Base-by-base conservation (phyloP, 306 rosid genomes). In the Vicia faba region DNA sequence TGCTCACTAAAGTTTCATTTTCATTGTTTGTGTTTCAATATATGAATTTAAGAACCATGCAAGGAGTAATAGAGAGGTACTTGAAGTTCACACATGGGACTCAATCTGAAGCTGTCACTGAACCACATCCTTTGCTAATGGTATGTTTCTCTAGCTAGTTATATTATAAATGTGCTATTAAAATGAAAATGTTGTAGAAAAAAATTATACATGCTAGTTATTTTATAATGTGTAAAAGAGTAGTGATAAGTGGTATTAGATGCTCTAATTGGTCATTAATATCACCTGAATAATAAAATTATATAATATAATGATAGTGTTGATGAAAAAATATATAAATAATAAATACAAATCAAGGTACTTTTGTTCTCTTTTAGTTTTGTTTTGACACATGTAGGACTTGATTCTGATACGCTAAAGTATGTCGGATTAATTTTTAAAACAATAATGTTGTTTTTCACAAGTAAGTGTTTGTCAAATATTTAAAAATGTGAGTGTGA, bases 21-120 rank as follows among this genome's bases (percentile, higher is more conserved):
- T 50, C 6, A 49, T 13, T 41, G 18, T 9, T 20, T 38, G 7
- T 40, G 8, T 8, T 9, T 8, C 9, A 8, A 15, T 48, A 2
- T 50, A 18, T 72, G 64, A 16, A 70, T 15, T 58, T 36, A 91
- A 91, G 97, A 84, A 85, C 81, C 84, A 84, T 92, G 96, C 92
- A 89, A 87, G 97, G 85, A 75, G 75, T 92, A 3, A 72, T 87
- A 15, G 96, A 89, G 74, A 92, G 77, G 85, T 89, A 92, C 86
- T 79, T 64, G 82, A 87, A 82, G 83, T 79, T 79, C 68, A 80
- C 84, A 39, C 39, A 61, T 39, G 84, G 72, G 69, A 15, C 81
- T 85, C 90, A 75, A 38, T 69, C 83, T 73, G 88, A 82, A 54
- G 71, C 83, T 38, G 13, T 69, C 72, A 43, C 69, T 39, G 79